Evolutionary conservation across 768 basidiomycete genomes (phyloP), one percentile per base, ranked within the genome.

Genomic region (Pholiota conissans): DNA sequence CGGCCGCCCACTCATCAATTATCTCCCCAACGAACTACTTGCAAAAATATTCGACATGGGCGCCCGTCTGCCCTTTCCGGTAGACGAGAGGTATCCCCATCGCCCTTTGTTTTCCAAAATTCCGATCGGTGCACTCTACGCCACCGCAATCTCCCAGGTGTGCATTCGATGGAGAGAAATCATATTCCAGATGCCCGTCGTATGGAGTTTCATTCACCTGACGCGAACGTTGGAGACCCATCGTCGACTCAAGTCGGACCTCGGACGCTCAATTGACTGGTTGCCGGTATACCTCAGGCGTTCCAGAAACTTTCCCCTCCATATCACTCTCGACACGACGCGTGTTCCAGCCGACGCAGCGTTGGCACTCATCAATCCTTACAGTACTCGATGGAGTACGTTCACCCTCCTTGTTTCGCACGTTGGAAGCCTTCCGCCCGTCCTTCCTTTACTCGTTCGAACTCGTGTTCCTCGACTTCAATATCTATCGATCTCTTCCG

Each of bases 301-400:
- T 9, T 67, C 68, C 5, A 55, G 53, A 18, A 55, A 55, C 29
- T 28, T 63, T 8, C 64, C 62, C 2, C 62, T 71, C 16, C 57
- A 69, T 56, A 59, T 71, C 56, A 67, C 60, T 39, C 54, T 71
- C 28, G 68, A 71, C 51, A 65, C 64, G n/a, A 71, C 68, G 3
- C 63, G 67, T 28, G 37, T 68, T 18, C 65, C 68, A 3, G 50
- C 61, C 5, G 46, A 32, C 18, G 53, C 59, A 22, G 52, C 57
- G 5, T 52, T 65, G 9, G 27, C 34, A 3, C 55, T 60, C 14
- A 55, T 64, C 35, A 37, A 5, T 20, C 57, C 61, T 20, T 34
- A 56, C 54, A 65, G 61, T 45, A 20, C 29, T 8, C 62, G 68
- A n/a, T 71, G 70, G 70, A 35, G 34, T n/a, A 59, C 67, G 1